Evolutionary conservation across 2,329 filamentous ascomycete genomes (phyloP).

Genomic region (Diplodia seriata): DNA sequence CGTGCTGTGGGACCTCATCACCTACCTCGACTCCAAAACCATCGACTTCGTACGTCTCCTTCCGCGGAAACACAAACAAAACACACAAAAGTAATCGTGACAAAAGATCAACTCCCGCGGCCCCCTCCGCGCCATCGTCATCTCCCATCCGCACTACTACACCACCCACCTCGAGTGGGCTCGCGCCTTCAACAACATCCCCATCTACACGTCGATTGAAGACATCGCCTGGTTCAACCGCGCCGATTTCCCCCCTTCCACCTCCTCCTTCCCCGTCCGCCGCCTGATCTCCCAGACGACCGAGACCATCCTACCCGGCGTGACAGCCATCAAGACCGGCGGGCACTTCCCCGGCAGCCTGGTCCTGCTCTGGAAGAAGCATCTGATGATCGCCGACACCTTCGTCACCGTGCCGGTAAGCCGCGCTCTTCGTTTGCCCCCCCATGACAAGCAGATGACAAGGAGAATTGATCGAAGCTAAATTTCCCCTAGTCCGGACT

Average conservation of each 20-base stretch:
- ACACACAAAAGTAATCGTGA: no score
- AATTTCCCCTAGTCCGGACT: conserved; percentile 40
- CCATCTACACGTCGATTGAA: conserved; percentile 70
- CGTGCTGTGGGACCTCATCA: conserved; percentile 80
- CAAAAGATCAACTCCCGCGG: conserved; percentile 63
- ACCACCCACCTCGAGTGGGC: conserved; percentile 79
- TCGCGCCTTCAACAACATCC: conserved; percentile 66
- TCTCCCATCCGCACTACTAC: conserved; percentile 84
- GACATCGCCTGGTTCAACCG: conserved; percentile 70
- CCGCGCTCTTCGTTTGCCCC: conserved; percentile 7
- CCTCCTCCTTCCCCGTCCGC: conserved; percentile 46
- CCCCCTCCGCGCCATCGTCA: conserved; percentile 73
- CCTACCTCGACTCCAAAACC: conserved; percentile 71
- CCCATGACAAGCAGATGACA: no score
- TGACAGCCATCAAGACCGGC: conserved; percentile 72
- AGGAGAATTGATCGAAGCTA: background rate
- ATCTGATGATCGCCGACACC: conserved; percentile 77
- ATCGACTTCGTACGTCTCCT: conserved; percentile 50
- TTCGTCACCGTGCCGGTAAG: conserved; percentile 71
- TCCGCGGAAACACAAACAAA: no score
- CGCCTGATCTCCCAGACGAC: conserved; percentile 35
- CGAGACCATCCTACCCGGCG: conserved; percentile 49
- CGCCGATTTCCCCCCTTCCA: conserved; percentile 41
- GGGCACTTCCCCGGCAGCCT: conserved; percentile 82
- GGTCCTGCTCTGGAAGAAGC: conserved; percentile 67